Evolutionary conservation across 1,139 yeast species (phyloP), one percentile per base, ranked within the genome.

Genomic region (Kodamaea alishanica): DNA sequence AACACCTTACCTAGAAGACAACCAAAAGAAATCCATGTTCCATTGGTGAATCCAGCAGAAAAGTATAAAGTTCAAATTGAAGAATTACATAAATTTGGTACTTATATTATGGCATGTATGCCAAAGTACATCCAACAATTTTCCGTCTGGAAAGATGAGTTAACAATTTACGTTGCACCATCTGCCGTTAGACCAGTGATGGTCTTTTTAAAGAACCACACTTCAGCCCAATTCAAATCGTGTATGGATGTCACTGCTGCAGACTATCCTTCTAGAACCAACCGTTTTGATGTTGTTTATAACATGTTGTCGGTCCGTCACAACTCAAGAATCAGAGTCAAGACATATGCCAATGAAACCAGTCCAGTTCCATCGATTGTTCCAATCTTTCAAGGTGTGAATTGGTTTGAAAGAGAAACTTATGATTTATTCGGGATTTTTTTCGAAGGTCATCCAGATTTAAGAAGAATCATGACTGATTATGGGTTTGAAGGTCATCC

Each of bases 401-500:
- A 87, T 67, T 87, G 96, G 96, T 84, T 78, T 58, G 95, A 86
- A 67, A 78, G 95, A 63, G 95, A 86, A 63, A 81, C 94, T 9
- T 86, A 84, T 61, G 95, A 86, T 60, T 73, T 86, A 76, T 86
- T 77, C 58, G 95, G 95, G 35, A 77, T 87, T 46, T 86, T 86
- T 65, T 87, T 87, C 56, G 92, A 84, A 61, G 86, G 84, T 45
- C 96, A 87, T 62, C 95, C 95, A 8, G 96, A 87, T 64, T 73
- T 87, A 58, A 81, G 96, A 69, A 77, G 96, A 67, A 85, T 87
- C 60, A 76, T 87, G 81, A 87, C 96, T 38, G 96, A 87, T 66
- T 87, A 87, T 63, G 96, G 96, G 27, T 87, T 87, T 55, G 95
- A 85, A 63, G 96, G 96, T 40, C 94, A 87, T 60, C 96, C 96